These are phyloP conservation scores for Pichia cephalocereana DNA, from an alignment of 805 yeast species.

Conservation along the genomic window DNA sequence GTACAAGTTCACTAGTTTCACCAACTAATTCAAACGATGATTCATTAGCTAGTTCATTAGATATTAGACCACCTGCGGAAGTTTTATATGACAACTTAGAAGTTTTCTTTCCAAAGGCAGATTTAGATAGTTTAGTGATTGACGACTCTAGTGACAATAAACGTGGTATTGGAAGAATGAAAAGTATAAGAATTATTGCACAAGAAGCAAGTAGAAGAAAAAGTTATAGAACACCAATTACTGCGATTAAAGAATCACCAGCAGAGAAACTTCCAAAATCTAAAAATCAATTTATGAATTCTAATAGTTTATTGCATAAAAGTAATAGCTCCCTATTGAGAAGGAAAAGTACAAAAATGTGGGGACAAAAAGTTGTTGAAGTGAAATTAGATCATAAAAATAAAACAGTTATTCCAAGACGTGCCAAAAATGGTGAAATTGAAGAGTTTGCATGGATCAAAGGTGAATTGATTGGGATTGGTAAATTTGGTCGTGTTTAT, in stretches of 20 bases:
- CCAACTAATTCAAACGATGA: not conserved
- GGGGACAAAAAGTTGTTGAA: constrained; percentile 94
- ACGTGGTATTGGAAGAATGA: constrained; percentile 54
- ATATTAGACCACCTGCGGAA: constrained; percentile 91
- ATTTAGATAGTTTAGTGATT: constrained; percentile 84
- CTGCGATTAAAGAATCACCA: constrained; percentile 29
- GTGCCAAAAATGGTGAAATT: constrained; percentile 42
- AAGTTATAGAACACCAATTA: not conserved
- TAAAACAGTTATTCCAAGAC: constrained; percentile 1
- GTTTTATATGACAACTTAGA: constrained; percentile 89
- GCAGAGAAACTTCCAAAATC: constrained; percentile 10
- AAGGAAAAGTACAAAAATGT: constrained; percentile 84
- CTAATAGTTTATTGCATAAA: not conserved
- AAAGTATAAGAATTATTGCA: constrained; percentile 88
- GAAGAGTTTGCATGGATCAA: constrained; percentile 91
- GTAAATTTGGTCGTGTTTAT: constrained; percentile 92
- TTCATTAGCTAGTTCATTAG: constrained; percentile 29
- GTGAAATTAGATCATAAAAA: constrained; percentile 59
- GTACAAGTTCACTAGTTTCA: not conserved
- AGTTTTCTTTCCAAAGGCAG: constrained; percentile 83
- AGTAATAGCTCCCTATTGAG: constrained; percentile 36
- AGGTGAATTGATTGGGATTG: constrained; percentile 94
- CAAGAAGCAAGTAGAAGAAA: constrained; percentile 68
- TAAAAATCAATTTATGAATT: not conserved
- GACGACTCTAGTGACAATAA: constrained; percentile 39